Evolutionary conservation across 1,139 yeast species (phyloP), one percentile per base, ranked within the genome.

Genomic region (Magnusiomyces tetraspermus): DNA sequence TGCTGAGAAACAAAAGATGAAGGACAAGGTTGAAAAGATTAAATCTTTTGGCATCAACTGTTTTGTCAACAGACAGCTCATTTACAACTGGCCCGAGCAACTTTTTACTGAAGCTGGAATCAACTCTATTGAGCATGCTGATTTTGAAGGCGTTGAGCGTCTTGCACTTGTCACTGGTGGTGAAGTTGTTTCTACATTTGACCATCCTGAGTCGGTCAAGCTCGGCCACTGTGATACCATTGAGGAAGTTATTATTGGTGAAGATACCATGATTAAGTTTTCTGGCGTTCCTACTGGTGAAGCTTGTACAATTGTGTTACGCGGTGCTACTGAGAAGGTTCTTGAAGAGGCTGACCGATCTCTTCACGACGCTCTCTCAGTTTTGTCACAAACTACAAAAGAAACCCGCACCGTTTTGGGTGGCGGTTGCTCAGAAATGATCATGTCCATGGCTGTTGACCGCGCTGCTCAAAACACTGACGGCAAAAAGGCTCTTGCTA

Each of bases 391-490:
- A 72, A 92, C 98, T 17, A 92, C 97, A 1, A 82, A 76, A 61
- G 96, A 89, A 64, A 86, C 97, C n/a, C 82, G 90, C 68, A 89
- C 97, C 1, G 94, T 94, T 40, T 77, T 92, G 49, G 99, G 99
- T 54, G 99, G 97, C 60, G 99, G 99, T 28, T 90, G 97, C 67
- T 83, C 97, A 3, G 99, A 92, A 71, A 90, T 92, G 96, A 76
- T 88, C 62, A 92, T 92, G 98, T 85, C 97, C 13, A 88, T 87
- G 70, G 97, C 98, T 5, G 97, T 92, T 38, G 98, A 94, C 61
- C 89, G 87, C 59, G 87, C 84, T 49, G 97, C 97, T 26, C 95
- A 94, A 63, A 89, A 87, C 65, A 92, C 85, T 61, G 84, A 86
- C 36, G 98, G 98, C 60, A 92, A 94, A 73, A 87, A 87, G 66